A percentile compares a stretch with the other conserved stretches of the same genome.
Conservation (phyloP, 495 filamentous ascomycete species). For the Staphylotrichum longicolle region DNA sequence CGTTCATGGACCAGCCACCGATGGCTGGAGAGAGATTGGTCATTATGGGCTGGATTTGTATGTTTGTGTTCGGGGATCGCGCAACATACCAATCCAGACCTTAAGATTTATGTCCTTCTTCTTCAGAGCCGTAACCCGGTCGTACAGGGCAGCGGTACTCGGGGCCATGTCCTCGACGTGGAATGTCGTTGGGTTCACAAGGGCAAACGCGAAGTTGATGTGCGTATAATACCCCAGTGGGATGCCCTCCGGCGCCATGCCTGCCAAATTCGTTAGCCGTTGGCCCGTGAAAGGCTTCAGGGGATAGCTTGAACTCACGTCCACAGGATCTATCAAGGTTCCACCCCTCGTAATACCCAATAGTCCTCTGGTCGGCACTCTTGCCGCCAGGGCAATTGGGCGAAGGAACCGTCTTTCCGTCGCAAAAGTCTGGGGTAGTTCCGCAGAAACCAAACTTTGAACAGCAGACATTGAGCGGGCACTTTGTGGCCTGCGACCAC, state of each 20-base stretch:
- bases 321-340: conserved; percentile 22
- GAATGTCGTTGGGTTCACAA: conserved; percentile 18
- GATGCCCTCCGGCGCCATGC: conserved; percentile 18
- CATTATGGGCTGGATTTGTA: neutral
- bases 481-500: neutral
- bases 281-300: neutral
- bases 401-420: neutral
- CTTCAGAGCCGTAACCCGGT: conserved; percentile 31
- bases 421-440: neutral
- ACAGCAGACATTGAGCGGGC: conserved; percentile 5
- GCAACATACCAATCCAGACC: conserved; percentile 29
- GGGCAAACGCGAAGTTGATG: conserved; percentile 28
- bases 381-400: neutral
- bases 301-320: neutral
- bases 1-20: conserved; percentile 47
- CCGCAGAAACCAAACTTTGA: conserved; percentile 5
- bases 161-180: conserved; percentile 23
- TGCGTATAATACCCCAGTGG: conserved; percentile 23
- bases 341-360: conserved; percentile 34
- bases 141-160: conserved; percentile 1
- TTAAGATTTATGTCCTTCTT: conserved; percentile 26
- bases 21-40: conserved; percentile 22
- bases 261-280: neutral
- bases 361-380: neutral
- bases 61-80: neutral